These are phyloP conservation scores for Echium plantagineum DNA, from an alignment of 257 asterid genomes.

Conservation along the genomic window DNA sequence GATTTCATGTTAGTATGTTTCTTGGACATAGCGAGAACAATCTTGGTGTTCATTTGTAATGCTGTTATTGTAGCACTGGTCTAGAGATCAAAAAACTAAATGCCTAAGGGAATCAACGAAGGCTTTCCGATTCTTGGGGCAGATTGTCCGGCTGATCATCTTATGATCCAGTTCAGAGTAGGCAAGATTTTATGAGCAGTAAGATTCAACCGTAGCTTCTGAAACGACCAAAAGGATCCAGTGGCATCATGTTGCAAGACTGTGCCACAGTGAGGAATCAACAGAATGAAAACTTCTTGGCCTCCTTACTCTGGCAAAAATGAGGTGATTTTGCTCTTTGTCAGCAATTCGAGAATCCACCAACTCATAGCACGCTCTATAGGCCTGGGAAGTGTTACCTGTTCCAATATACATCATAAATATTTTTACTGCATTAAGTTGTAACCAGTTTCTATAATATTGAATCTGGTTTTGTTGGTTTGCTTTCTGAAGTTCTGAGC, in stretches of 20 bases:
- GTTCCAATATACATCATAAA: no score
- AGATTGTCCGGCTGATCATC: slow-evolving; percentile 70
- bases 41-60: not conserved
- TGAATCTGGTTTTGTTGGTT: not conserved
- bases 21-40: slow-evolving; percentile 2
- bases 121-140: slow-evolving; percentile 77
- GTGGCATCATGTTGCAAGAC: no score
- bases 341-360: not conserved
- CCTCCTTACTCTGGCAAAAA: not conserved
- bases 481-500: not conserved
- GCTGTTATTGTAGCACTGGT: slow-evolving; percentile 60
- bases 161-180: slow-evolving; percentile 19
- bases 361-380: not conserved
- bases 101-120: slow-evolving; percentile 76
- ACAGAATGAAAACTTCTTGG: not conserved
- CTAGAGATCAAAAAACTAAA: slow-evolving; percentile 68
- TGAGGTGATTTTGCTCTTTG: not conserved
- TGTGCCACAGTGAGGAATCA: not conserved
- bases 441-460: not conserved
- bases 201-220: not conserved
- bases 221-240: not conserved
- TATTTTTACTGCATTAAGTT: not conserved
- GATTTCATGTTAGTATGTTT: not conserved
- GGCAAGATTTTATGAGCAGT: no score
- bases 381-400: not conserved